Base-by-base conservation (phyloP, 2,329 filamentous ascomycete species). In the Colletotrichum sp. region DNA sequence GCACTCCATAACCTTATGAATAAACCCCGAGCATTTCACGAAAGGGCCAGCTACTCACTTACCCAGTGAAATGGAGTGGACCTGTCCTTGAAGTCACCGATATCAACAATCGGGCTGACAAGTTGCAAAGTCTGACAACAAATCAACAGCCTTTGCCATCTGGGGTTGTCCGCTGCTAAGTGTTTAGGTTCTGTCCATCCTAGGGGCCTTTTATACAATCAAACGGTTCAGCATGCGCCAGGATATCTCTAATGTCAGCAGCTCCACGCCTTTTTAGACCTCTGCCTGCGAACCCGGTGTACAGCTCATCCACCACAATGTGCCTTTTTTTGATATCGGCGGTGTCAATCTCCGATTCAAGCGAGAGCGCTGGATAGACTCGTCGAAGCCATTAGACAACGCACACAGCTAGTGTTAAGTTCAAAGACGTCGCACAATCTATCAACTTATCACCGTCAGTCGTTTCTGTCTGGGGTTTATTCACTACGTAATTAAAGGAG, bases 11-110 rank as follows among this genome's bases (percentile, higher is more conserved):
- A 44, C 36, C 36, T 5, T 0, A 6, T 44, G 36, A 18, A 44
- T 18, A 44, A 44, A 18, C 36, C 36, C 18, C 36, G 36, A 6
- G 8, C 4, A 3, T 18, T 9, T 0, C 5, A 44, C 16, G 16
- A 44, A 44, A 1, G 36, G 5, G 16, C 8, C 36, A 44, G 36
- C 16, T 18, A 18, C 36, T 44, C 16, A 18, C 36, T 3, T 10
- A 44, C 36, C 2, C 15, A 1, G 8, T 18, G 4, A 18, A 1
- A 44, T 44, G 3, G 1, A 18, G 36, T 9, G 3, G 16, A 18
- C 8, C 16, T 18, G 36, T 0, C 16, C 36, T 44, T 18, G 16
- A 44, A 18, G 36, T 18, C 3, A 9, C 36, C 16, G 4, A 44
- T 18, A 2, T 44, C 36, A 9, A 10, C 5, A 6, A 44, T 18